phyloP scores from a whole-genome alignment of 495 filamentous ascomycete species.

The Hypoxylon lienhwacheense region DNA sequence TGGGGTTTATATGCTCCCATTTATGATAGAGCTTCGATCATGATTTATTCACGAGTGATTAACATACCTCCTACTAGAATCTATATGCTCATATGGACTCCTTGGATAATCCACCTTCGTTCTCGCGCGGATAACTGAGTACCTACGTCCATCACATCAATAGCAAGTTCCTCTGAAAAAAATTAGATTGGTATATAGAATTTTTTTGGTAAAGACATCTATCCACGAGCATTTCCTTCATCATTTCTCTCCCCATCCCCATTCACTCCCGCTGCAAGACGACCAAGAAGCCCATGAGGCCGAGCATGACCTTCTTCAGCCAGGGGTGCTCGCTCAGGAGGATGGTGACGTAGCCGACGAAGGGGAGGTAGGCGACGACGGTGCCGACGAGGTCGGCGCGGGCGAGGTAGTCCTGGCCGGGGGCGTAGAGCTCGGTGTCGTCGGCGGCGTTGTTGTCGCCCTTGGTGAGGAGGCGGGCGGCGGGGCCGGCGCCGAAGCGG shows the following conservation, averaged over 20 bases:
- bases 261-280: constrained; percentile 83
- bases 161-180: no score
- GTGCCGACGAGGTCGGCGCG: constrained; percentile 92
- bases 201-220: no score
- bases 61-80: no score
- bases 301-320: constrained; percentile 92
- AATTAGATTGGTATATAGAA: no score
- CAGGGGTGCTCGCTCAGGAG: constrained; percentile 95
- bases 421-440: constrained; percentile 90
- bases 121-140: no score
- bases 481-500: constrained; percentile 63
- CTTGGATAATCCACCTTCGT: no score
- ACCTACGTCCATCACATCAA: no score
- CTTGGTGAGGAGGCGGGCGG: constrained; percentile 77
- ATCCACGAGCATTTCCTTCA: neutral
- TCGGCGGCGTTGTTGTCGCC: constrained; percentile 95
- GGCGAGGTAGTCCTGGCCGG: constrained; percentile 80
- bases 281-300: constrained; percentile 92
- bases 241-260: neutral
- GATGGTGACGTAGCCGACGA: constrained; percentile 97
- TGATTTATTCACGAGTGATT: no score
- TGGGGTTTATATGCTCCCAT: no score
- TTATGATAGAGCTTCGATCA: no score
- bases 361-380: constrained; percentile 90
- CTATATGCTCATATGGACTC: no score